Evolutionary conservation across 805 yeast genomes (phyloP), one percentile per base, ranked within the genome.

Genomic region (Ogataea dorogensis): DNA sequence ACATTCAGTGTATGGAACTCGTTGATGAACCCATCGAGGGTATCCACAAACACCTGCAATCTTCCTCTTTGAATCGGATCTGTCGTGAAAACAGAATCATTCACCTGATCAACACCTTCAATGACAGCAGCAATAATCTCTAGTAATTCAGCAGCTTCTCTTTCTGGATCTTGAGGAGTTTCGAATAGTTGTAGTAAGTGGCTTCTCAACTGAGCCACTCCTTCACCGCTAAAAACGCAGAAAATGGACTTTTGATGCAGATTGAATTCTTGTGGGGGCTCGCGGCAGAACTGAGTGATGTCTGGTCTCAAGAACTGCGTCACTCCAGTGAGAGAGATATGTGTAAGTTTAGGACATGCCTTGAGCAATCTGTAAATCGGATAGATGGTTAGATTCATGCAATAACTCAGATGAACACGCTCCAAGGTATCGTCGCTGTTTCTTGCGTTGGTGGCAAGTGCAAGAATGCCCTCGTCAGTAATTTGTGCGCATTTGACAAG

Each of bases 181-280:
- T 58, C 61, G 36, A 56, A 56, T 21, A 58, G 38, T 28, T 51
- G 51, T 12, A 49, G 79, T 30, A 91, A 69, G 56, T 83, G 81
- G 25, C 75, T 78, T 44, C 96, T 74, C 44, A 91, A 68, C 42
- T 77, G 76, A 31, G 69, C 74, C 12, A 93, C 96, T 7, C 97
- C 97, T 42, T 75, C 77, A 2, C 98, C 98, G 21, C 91, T 81
- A 56, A 88, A 93, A 9, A 91, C 98, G 64, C 98, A 91, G 54
- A 93, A 91, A 31, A 85, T 71, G 15, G 80, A 73, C 46, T 81
- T 81, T 59, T 93, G 98, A 51, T 82, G 82, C 38, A 81, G 86
- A 35, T 81, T 88, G 58, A 93, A 89, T 51, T 88, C 97, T 9
- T 84, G 77, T 4, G 98, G 98, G 2, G 98, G 93, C 7, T 81